These are phyloP conservation scores for Fusarium subtropicale DNA, from an alignment of 2,329 filamentous ascomycete species.

Conservation along the genomic window DNA sequence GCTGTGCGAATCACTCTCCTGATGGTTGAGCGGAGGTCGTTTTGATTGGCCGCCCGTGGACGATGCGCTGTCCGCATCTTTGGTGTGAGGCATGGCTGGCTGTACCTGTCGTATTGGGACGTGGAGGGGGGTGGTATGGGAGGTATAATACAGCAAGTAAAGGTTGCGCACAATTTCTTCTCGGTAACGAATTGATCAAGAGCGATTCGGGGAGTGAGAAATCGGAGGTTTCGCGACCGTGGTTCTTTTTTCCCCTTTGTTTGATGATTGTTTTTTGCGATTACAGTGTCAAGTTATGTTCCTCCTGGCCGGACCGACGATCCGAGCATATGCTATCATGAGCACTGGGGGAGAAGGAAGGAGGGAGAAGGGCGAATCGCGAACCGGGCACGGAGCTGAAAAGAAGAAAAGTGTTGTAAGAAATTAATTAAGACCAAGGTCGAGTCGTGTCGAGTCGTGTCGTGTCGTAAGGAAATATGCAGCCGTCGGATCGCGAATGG, in stretches of 20 bases:
- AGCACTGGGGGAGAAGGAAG: neutral
- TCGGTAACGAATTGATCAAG: constrained; percentile 18
- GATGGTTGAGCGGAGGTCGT: constrained; percentile 56
- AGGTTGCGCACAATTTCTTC: constrained; percentile 19
- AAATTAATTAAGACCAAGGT: constrained; percentile 10
- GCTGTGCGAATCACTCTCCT: constrained; percentile 53
- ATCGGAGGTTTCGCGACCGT: constrained; percentile 2
- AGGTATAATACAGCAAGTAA: constrained; percentile 26
- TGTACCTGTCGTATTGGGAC: constrained; percentile 3
- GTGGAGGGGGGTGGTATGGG: constrained; percentile 10
- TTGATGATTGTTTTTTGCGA: constrained; percentile 25
- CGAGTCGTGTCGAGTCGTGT: neutral
- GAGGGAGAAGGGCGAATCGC: constrained; percentile 7
- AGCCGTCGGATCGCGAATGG: constrained; percentile 19
- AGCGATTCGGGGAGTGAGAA: neutral
- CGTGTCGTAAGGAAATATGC: constrained; percentile 11
- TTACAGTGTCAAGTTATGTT: constrained; percentile 30
- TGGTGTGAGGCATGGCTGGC: constrained; percentile 57
- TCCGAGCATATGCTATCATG: constrained; percentile 37
- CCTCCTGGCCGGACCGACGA: constrained; percentile 35
- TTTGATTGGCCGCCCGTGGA: constrained; percentile 67
- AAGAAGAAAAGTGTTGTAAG: constrained; percentile 14
- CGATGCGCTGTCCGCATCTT: constrained; percentile 61
- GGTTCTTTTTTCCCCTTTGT: constrained; percentile 11
- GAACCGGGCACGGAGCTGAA: constrained; percentile 4